Conservation (phyloP, 805 yeast species). For the Saccharomycopsis sp. region DNA sequence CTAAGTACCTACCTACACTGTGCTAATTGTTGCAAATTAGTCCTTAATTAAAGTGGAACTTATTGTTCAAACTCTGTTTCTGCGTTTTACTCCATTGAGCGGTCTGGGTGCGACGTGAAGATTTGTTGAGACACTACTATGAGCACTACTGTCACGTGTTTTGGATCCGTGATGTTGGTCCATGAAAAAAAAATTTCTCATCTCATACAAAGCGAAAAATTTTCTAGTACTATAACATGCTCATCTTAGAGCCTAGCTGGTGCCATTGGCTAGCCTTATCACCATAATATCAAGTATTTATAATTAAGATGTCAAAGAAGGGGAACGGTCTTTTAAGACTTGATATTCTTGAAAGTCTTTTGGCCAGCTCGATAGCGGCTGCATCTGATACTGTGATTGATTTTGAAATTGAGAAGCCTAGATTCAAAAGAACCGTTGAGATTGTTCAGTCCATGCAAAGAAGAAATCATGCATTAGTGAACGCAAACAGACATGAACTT, state of each 20-base stretch:
- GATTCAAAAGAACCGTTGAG: conserved; percentile 24
- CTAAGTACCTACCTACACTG: neutral
- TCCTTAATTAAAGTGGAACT: neutral
- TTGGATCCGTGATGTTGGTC: neutral
- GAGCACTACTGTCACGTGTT: neutral
- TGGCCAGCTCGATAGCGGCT: neutral
- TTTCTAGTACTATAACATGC: neutral
- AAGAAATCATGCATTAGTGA: conserved; percentile 26
- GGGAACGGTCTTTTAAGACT: conserved; percentile 29
- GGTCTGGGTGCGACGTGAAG: neutral
- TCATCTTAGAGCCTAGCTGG: too few species aligned
- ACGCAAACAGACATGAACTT: conserved; percentile 41
- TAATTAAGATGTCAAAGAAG: neutral
- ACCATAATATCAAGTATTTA: too few species aligned
- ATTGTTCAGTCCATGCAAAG: conserved; percentile 38
- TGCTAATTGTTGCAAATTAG: neutral
- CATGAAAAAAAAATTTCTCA: neutral
- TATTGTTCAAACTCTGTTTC: neutral
- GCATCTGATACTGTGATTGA: conserved; percentile 1
- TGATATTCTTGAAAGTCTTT: conserved; percentile 46
- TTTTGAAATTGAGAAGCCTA: neutral
- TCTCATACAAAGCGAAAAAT: neutral
- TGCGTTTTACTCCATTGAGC: neutral
- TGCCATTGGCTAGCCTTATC: neutral
- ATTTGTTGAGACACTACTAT: neutral